These are phyloP conservation scores for Diospyros lotus DNA, from an alignment of 148 eudicot species.

Conservation along the genomic window DNA sequence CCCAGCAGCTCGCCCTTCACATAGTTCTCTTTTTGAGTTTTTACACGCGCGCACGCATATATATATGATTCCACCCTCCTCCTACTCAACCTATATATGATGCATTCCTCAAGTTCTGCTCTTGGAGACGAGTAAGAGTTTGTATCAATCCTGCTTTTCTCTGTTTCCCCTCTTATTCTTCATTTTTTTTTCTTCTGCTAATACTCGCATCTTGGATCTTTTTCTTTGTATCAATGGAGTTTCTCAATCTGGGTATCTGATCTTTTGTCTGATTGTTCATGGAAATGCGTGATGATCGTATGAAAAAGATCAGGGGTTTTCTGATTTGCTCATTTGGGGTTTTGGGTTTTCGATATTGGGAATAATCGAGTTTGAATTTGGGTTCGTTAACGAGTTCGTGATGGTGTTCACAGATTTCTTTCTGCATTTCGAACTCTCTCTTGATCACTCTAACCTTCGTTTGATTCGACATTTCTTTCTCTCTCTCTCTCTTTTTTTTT, in stretches of 20 bases:
- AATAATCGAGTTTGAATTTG: too few relatives aligned
- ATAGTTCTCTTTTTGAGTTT: slow-evolving; percentile 4
- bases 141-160: not conserved
- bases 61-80: not conserved
- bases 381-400: too few relatives aligned
- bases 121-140: slow-evolving; percentile 6
- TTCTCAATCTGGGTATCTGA: slow-evolving; percentile 14
- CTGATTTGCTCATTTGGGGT: slow-evolving; percentile 3
- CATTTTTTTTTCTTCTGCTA: not conserved
- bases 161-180: not conserved
- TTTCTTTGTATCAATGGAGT: slow-evolving; percentile 6
- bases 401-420: not conserved
- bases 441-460: not conserved
- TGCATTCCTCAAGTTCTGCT: slow-evolving; percentile 10
- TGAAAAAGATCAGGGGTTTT: not conserved
- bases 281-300: not conserved
- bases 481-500: too few relatives aligned
- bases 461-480: not conserved
- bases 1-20: slow-evolving; percentile 17
- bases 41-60: not conserved
- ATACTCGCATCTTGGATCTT: not conserved
- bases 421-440: not conserved
- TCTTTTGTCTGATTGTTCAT: not conserved
- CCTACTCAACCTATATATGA: not conserved
- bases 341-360: not conserved